Evolutionary conservation across 495 filamentous ascomycete species (phyloP).

Genomic region (Mytilinidion resinicola): DNA sequence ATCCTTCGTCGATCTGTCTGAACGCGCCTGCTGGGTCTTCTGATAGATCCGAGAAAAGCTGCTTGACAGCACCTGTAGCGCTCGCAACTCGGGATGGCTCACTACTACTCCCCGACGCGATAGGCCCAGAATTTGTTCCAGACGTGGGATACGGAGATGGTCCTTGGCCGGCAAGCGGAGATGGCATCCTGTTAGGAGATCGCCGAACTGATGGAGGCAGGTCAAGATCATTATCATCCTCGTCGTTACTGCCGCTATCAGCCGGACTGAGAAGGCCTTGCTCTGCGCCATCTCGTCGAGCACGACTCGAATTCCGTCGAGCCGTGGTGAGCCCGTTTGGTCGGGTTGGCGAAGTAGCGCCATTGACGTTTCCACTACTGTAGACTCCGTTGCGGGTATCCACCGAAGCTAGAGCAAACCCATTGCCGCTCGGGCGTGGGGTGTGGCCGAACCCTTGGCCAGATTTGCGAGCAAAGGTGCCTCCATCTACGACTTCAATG

Average conservation of each 20-base stretch:
- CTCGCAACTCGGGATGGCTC: slow-evolving; percentile 33
- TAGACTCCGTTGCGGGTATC: slow-evolving; percentile 43
- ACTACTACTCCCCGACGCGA: slow-evolving; percentile 28
- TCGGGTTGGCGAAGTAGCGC: slow-evolving; percentile 42
- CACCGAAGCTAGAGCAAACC: slow-evolving; percentile 46
- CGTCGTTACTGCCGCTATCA: slow-evolving; percentile 55
- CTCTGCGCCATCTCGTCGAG: slow-evolving; percentile 48
- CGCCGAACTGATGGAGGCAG: slow-evolving; percentile 39
- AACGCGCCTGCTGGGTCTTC: slow-evolving; percentile 92
- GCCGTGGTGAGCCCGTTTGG: slow-evolving; percentile 41
- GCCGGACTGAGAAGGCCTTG: slow-evolving; percentile 55
- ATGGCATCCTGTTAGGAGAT: slow-evolving; percentile 25
- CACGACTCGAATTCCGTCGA: slow-evolving; percentile 44
- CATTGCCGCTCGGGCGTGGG: slow-evolving; percentile 55
- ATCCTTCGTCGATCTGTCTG: slow-evolving; percentile 88
- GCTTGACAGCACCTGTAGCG: slow-evolving; percentile 62
- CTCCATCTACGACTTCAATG: slow-evolving; percentile 74
- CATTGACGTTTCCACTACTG: slow-evolving; percentile 46
- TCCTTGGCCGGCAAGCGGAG: slow-evolving; percentile 17
- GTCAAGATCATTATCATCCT: slow-evolving; percentile 51
- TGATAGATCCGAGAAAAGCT: slow-evolving; percentile 64
- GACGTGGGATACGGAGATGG: slow-evolving; percentile 29
- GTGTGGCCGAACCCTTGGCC: slow-evolving; percentile 65
- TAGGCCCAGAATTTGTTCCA: slow-evolving; percentile 24
- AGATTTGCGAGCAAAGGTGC: slow-evolving; percentile 60